These are phyloP conservation scores for Agaricales sp. DNA, from an alignment of 1,284 basidiomycete species.

Conservation along the genomic window DNA sequence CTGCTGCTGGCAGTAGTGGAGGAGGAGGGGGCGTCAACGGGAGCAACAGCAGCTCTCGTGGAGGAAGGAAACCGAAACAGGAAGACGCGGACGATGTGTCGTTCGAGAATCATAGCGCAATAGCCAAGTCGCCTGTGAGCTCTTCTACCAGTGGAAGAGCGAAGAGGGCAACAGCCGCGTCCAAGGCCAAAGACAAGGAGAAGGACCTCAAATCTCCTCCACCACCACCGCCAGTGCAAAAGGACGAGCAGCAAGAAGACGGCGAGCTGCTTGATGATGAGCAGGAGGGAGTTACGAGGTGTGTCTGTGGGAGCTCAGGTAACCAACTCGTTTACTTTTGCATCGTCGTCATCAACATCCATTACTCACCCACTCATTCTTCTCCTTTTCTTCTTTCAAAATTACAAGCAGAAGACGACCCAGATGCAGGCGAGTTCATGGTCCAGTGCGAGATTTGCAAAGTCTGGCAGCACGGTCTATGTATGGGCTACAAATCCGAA, in stretches of 20 bases:
- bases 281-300: conserved; percentile 83
- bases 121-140: not conserved
- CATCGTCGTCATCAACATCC: not conserved
- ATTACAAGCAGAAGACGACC: conserved; percentile 60
- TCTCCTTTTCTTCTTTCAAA: conserved; percentile 5
- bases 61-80: not conserved
- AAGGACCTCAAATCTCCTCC: conserved; percentile 12
- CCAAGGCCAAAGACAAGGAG: conserved; percentile 26
- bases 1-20: too few species aligned
- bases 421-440: conserved; percentile 84
- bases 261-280: conserved; percentile 53
- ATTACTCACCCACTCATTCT: not conserved
- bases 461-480: conserved; percentile 96
- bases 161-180: not conserved
- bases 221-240: conserved; percentile 18
- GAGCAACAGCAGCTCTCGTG: not conserved
- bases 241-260: conserved; percentile 19
- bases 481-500: conserved; percentile 89
- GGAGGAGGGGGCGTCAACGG: not conserved
- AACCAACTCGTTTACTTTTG: conserved; percentile 24
- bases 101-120: not conserved
- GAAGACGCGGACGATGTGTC: not conserved
- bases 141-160: not conserved
- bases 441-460: conserved; percentile 96
- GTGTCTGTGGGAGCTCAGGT: conserved; percentile 89